Evolutionary conservation across 176 grass and related monocot species (phyloP), one percentile per base, ranked within the genome.

Genomic region (Tillandsia fasciculata): DNA sequence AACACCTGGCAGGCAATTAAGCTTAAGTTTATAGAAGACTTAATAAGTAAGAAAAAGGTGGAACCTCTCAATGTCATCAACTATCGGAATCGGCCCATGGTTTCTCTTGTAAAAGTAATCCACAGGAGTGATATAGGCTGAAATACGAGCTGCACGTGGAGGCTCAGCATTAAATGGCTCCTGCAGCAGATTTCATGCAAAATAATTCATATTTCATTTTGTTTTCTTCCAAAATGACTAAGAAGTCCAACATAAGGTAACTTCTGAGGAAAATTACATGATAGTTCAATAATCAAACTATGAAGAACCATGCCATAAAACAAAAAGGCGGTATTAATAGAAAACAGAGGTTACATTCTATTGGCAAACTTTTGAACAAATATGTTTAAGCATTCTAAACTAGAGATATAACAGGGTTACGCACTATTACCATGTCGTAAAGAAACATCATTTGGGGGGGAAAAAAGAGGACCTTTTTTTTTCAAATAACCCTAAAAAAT

Each of bases 111-210:
- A 90, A 72, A 99, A 99, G 56, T 90, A 99, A 66, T 99, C 94
- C 12, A 93, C 84, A 5, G 89, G 84, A 26, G 94, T 99, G 66
- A 99, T 83, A 75, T 90, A 99, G 47, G 94, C 93, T 49, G 65
- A 61, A 8, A 93, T 69, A 48, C 93, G 66, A 10, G 82, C 82
- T 42, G 87, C 77, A 12, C 87, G 87, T 57, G 77, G 79, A 53
- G 94, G 94, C 82, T 99, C 94, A 11, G 94, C 94, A 78, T 99
- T 99, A 82, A 99, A 99, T 66, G 94, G 94, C 66, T 99, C 89
- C 94, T 99, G 77, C 69, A 77, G 3, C 67, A 76, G n/a, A 83
- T 18, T 53, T 64, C 64, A 67, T 50, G 23, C 3, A 22, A 77
- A 12, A 64, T 51, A 7, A 42, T 42, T 42, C 33, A 42, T 42